Evolutionary conservation across 2,329 filamentous ascomycete species (phyloP).

Genomic region (Karstenula rhodostoma): DNA sequence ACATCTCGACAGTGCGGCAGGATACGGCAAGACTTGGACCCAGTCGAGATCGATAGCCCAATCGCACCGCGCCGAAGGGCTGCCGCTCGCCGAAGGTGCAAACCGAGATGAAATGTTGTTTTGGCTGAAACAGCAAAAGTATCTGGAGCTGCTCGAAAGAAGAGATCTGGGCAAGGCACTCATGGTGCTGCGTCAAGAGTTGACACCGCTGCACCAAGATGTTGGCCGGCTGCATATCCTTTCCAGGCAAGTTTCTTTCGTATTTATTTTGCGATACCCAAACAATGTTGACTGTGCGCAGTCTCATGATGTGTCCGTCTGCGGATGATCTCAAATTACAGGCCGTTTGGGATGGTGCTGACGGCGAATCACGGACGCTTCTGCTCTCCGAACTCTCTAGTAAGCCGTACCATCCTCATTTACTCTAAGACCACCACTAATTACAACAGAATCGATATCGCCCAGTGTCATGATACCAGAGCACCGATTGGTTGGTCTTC

Average conservation of each 20-base stretch:
- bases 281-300: constrained; percentile 49
- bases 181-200: constrained; percentile 82
- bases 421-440: constrained; percentile 20
- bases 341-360: constrained; percentile 85
- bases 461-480: constrained; percentile 97
- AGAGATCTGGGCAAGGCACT: constrained; percentile 78
- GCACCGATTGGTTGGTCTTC: constrained; percentile 80
- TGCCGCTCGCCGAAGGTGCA: constrained; percentile 78
- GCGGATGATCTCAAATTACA: constrained; percentile 77
- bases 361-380: constrained; percentile 74
- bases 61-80: constrained; percentile 57
- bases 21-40: constrained; percentile 43
- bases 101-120: constrained; percentile 85
- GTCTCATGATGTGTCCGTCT: constrained; percentile 87
- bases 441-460: constrained; percentile 77
- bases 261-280: not conserved
- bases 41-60: constrained; percentile 37
- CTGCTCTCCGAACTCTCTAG: constrained; percentile 85
- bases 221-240: constrained; percentile 79
- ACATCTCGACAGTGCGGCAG: constrained; percentile 40
- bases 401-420: constrained; percentile 54
- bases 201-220: constrained; percentile 86
- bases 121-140: constrained; percentile 91
- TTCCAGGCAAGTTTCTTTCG: constrained; percentile 65
- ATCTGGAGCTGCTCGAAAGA: constrained; percentile 84